These are phyloP conservation scores for Solanum sejunctum DNA, from an alignment of 257 asterid species.

Conservation along the genomic window DNA sequence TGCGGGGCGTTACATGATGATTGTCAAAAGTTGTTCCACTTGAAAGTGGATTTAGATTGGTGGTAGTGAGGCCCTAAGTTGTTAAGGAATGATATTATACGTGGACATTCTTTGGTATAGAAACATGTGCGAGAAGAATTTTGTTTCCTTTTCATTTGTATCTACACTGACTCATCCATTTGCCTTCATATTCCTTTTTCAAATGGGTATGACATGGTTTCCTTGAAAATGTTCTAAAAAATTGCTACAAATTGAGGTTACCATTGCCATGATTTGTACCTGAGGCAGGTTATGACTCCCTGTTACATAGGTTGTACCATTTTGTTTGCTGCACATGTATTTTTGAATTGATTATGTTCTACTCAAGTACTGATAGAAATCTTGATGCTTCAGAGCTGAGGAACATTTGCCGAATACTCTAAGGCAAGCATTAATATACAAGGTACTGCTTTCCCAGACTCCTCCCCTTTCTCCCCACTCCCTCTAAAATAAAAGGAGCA, in stretches of 20 bases:
- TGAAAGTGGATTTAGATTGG: not conserved
- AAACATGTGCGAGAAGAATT: not conserved
- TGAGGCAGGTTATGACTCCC: not conserved
- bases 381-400: constrained; percentile 68
- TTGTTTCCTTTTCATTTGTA: not conserved
- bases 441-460: constrained; percentile 30
- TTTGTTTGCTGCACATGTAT: not conserved
- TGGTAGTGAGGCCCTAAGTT: not conserved
- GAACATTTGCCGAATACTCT: constrained; percentile 97
- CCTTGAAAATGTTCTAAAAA: not conserved
- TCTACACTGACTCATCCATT: not conserved
- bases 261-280: not conserved
- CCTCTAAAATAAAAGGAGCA: not conserved
- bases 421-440: constrained; percentile 86
- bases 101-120: not conserved
- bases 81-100: not conserved
- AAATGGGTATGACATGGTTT: not conserved
- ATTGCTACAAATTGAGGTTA: not conserved
- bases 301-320: not conserved
- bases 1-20: not conserved
- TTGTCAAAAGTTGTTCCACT: not conserved
- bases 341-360: not conserved
- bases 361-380: constrained; percentile 1
- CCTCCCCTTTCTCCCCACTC: not conserved
- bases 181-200: not conserved